Percentiles rank a stretch among this genome's conserved stretches.
phyloP scores from a whole-genome alignment of 495 filamentous ascomycete genomes.

The Thermochaetoides thermophila region DNA sequence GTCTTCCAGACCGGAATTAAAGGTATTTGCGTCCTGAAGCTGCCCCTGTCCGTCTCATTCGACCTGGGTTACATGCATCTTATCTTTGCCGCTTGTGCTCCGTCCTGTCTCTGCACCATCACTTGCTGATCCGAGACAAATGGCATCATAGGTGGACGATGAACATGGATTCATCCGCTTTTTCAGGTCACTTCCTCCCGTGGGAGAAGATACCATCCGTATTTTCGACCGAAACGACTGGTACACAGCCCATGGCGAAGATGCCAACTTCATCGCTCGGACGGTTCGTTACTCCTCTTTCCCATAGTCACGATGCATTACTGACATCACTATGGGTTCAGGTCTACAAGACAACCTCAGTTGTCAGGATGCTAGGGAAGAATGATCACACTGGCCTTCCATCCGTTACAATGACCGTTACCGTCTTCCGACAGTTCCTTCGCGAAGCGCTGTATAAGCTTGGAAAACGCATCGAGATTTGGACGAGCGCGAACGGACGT shows the following conservation, averaged over 20 bases:
- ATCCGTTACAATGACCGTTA: slow-evolving; percentile 85
- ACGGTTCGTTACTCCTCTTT: slow-evolving; percentile 35
- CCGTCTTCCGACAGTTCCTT: slow-evolving; percentile 90
- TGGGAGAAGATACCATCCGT: slow-evolving; percentile 60
- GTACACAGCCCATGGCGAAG: slow-evolving; percentile 84
- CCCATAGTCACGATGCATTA: background rate
- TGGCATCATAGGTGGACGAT: slow-evolving; percentile 61
- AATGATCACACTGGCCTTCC: slow-evolving; percentile 68
- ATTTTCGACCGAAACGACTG: slow-evolving; percentile 91
- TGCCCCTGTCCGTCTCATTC: too few species aligned
- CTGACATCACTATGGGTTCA: slow-evolving; percentile 16
- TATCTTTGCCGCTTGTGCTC: background rate
- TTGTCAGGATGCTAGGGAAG: slow-evolving; percentile 75
- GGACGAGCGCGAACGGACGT: slow-evolving; percentile 53
- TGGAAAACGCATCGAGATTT: slow-evolving; percentile 84
- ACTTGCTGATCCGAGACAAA: slow-evolving; percentile 5
- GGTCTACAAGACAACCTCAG: slow-evolving; percentile 95
- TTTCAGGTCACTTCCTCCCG: slow-evolving; percentile 63
- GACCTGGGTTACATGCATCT: too few species aligned
- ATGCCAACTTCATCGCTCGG: slow-evolving; percentile 86
- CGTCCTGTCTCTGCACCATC: background rate
- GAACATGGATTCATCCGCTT: slow-evolving; percentile 92
- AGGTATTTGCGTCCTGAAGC: slow-evolving; percentile 37
- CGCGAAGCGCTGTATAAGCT: slow-evolving; percentile 85
- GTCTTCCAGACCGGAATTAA: slow-evolving; percentile 84